A percentile compares a stretch with the other conserved stretches of the same genome.
Conservation (phyloP, 2,329 filamentous ascomycete species). For the Colletotrichum cuscutae region DNA sequence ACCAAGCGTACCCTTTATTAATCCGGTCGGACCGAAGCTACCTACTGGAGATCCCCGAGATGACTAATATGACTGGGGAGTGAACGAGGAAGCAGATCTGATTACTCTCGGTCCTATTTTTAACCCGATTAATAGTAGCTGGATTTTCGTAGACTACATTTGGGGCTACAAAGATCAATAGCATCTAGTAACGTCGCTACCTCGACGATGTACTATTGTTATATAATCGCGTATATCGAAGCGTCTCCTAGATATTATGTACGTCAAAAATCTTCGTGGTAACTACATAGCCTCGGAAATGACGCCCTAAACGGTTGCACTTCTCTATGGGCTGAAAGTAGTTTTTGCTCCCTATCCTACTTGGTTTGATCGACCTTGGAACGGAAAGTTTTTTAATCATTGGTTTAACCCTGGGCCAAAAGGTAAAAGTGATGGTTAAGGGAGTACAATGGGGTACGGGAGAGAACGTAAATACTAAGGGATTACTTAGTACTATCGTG, state of each 20-base stretch:
- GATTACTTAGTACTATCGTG: slow-evolving; percentile 71
- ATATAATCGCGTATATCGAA: slow-evolving; percentile 80
- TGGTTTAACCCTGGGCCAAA: slow-evolving; percentile 70
- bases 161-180: slow-evolving; percentile 70
- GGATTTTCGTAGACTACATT: slow-evolving; percentile 75
- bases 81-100: slow-evolving; percentile 79
- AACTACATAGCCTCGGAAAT: slow-evolving; percentile 85
- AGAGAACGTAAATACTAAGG: slow-evolving; percentile 67
- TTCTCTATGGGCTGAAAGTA: slow-evolving; percentile 84
- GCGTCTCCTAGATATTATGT: slow-evolving; percentile 79
- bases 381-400: slow-evolving; percentile 59
- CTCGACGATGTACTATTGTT: slow-evolving; percentile 79
- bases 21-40: slow-evolving; percentile 71
- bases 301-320: slow-evolving; percentile 77
- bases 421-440: slow-evolving; percentile 64
- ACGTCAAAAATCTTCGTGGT: slow-evolving; percentile 77
- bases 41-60: slow-evolving; percentile 65
- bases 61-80: slow-evolving; percentile 79
- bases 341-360: slow-evolving; percentile 83
- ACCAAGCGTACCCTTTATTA: slow-evolving; percentile 66
- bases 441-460: slow-evolving; percentile 69
- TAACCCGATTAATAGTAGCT: slow-evolving; percentile 76
- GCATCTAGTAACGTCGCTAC: slow-evolving; percentile 64
- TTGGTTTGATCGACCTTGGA: slow-evolving; percentile 81
- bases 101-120: slow-evolving; percentile 82